Base-by-base conservation (phyloP, 1,139 yeast species). In the Protomyces arabidopsidicola region DNA sequence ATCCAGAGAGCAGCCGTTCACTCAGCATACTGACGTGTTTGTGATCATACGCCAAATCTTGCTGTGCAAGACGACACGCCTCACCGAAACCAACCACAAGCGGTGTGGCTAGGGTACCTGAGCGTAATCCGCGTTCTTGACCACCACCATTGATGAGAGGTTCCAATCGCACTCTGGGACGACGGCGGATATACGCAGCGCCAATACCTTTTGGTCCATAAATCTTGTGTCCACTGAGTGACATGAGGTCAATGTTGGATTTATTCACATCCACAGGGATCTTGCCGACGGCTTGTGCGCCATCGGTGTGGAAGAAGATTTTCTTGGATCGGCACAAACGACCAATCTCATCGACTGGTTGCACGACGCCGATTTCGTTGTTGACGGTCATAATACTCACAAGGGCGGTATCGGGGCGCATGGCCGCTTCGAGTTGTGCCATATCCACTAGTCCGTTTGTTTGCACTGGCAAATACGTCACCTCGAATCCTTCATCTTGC, bases 171-270 rank as follows among this genome's bases (percentile, higher is more conserved):
- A 95, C 98, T 78, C 99, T 86, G 69, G 99, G 99, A 77, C 98
- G 85, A 82, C 99, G 88, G 77, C 98, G 86, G 50, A 95, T 93
- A 73, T 83, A 93, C 71, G 91, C 81, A 16, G 98, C 99, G 72
- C 99, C 99, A 69, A 90, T 83, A 68, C 99, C 99, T 83, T 87
- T 93, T 69, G 99, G 99, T 3, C 98, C 99, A 75, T 95, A 93
- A 67, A 95, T 87, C 78, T 93, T 93, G 78, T 93, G 99, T 2
- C 96, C 91, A 0, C 97, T 89, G 67, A 93, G 88, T 22, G 97
- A 90, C 85, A 95, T 80, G 69, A 91, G 78, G 76, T 93, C 99
- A 71, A 93, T 88, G 74, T 93, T 90, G 87, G 86, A 84, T 70
- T 86, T 89, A 78, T 95, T 90, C 67, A 93, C 99, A 73, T 93